A percentile compares a stretch with the other conserved stretches of the same genome.
phyloP scores from a whole-genome alignment of 1,284 basidiomycete species.

The Dichomitus squalens region DNA sequence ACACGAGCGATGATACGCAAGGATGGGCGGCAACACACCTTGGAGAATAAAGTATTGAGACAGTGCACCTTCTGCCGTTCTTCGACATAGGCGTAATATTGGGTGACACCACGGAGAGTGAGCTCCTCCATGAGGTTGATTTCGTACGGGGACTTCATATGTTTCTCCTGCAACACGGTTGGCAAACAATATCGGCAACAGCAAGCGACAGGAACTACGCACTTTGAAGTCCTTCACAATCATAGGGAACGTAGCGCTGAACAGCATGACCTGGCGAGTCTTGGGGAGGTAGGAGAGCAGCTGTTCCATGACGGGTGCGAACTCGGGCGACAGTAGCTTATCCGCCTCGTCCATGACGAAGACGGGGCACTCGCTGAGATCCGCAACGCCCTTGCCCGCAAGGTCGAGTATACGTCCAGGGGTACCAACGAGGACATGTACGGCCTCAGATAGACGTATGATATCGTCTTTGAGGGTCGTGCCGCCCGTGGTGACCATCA shows the following conservation, averaged over 20 bases:
- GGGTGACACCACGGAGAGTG: conserved; percentile 96
- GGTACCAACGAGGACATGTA: conserved; percentile 97
- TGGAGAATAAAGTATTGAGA: conserved; percentile 95
- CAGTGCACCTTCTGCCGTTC: conserved; percentile 99
- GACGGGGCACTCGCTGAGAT: conserved; percentile 92
- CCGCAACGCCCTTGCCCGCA: conserved; percentile 91
- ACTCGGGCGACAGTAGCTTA: conserved; percentile 96
- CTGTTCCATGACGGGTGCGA: conserved; percentile 98
- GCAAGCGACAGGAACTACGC: conserved; percentile 26
- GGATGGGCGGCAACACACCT: conserved; percentile 50
- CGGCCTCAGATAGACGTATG: conserved; percentile 85
- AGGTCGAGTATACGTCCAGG: conserved; percentile 96
- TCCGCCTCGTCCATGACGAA: conserved; percentile 99
- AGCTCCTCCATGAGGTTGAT: conserved; percentile 99
- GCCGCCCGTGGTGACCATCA: conserved; percentile 99
- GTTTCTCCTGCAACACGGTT: conserved; percentile 76
- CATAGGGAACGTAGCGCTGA: conserved; percentile 98
- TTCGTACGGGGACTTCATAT: conserved; percentile 96
- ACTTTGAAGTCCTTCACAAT: conserved; percentile 99
- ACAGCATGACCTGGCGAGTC: conserved; percentile 96
- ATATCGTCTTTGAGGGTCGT: conserved; percentile 99
- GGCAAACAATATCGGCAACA: conserved; percentile 5
- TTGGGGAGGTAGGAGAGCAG: conserved; percentile 84
- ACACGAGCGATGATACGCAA: conserved; percentile 14
- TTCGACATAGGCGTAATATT: conserved; percentile 99